Evolutionary conservation across 306 rosid genomes (phyloP).

Genomic region (Corylus americana): DNA sequence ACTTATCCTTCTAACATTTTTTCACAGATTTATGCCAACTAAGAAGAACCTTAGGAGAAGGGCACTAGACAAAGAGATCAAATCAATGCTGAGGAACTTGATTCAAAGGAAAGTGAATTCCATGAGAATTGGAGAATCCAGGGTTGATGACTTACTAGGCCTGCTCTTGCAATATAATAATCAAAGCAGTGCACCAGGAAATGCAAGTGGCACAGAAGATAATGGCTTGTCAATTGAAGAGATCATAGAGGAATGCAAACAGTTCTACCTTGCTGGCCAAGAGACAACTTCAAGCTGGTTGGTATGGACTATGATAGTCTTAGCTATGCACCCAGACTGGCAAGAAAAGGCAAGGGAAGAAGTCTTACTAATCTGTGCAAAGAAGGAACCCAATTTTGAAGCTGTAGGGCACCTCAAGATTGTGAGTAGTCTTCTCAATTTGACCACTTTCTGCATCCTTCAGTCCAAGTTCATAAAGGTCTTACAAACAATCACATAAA

Average conservation of each 20-base stretch:
- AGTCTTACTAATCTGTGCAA: slow-evolving; percentile 40
- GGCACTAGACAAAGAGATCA: slow-evolving; percentile 42
- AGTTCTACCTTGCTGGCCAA: slow-evolving; percentile 54
- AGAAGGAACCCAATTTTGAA: slow-evolving; percentile 40
- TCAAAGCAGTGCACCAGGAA: slow-evolving; percentile 27
- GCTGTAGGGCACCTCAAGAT: slow-evolving; percentile 44
- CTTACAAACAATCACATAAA: neutral
- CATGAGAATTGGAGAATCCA: slow-evolving; percentile 27
- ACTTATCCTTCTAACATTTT: neutral
- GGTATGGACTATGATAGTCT: slow-evolving; percentile 48
- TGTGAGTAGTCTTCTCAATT: slow-evolving; percentile 26
- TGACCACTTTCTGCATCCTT: neutral
- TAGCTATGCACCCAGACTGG: slow-evolving; percentile 54
- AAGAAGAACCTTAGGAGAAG: slow-evolving; percentile 46
- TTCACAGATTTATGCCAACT: slow-evolving; percentile 48
- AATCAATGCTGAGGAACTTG: slow-evolving; percentile 33
- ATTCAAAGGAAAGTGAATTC: slow-evolving; percentile 34
- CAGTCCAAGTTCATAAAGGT: neutral
- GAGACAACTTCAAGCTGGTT: slow-evolving; percentile 52
- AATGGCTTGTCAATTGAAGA: slow-evolving; percentile 45
- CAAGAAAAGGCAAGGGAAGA: slow-evolving; percentile 61
- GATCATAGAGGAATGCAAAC: slow-evolving; percentile 55
- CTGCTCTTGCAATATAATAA: slow-evolving; percentile 38
- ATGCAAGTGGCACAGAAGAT: neutral
- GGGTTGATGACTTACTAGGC: slow-evolving; percentile 44